Percentiles rank a stretch among this genome's conserved stretches.
These are phyloP conservation scores for Dothistroma pini DNA, from an alignment of 2,329 filamentous ascomycete genomes.

Conservation along the genomic window DNA sequence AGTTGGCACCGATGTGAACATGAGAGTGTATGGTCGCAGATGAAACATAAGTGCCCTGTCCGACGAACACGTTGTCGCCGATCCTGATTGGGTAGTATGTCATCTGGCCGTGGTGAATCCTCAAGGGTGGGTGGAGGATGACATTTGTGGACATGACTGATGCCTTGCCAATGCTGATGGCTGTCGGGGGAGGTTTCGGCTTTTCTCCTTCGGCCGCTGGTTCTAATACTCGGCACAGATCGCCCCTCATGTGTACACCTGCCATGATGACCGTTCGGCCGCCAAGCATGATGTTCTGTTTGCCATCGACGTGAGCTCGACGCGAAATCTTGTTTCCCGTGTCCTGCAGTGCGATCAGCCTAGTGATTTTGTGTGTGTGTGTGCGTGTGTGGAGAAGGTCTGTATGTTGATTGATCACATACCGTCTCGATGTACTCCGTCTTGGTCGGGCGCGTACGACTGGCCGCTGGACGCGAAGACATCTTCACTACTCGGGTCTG, in stretches of 20 bases:
- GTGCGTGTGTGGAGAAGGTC: background rate
- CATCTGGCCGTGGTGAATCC: slow-evolving; percentile 70
- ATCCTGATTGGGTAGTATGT: slow-evolving; percentile 88
- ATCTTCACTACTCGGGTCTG: background rate
- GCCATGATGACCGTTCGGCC: slow-evolving; percentile 93
- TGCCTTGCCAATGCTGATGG: slow-evolving; percentile 71
- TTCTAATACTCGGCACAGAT: slow-evolving; percentile 57
- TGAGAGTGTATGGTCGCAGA: slow-evolving; percentile 80
- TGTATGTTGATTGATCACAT: slow-evolving; percentile 33
- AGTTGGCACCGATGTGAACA: slow-evolving; percentile 76
- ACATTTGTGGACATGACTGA: slow-evolving; percentile 79
- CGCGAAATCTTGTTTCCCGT: slow-evolving; percentile 98
- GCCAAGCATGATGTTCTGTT: slow-evolving; percentile 95
- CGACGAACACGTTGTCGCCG: slow-evolving; percentile 91
- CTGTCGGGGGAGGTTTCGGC: slow-evolving; percentile 38
- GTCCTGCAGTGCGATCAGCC: slow-evolving; percentile 56
- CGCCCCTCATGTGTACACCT: slow-evolving; percentile 89
- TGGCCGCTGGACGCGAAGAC: slow-evolving; percentile 40
- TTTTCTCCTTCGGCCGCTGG: slow-evolving; percentile 30
- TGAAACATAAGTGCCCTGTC: slow-evolving; percentile 64
- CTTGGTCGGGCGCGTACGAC: slow-evolving; percentile 61
- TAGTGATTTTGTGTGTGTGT: background rate
- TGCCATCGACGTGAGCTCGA: slow-evolving; percentile 85
- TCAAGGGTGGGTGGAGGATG: slow-evolving; percentile 76
- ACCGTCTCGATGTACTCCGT: slow-evolving; percentile 98